Conservation (phyloP, 139 green algal species). For the Picochlorum sp. region DNA sequence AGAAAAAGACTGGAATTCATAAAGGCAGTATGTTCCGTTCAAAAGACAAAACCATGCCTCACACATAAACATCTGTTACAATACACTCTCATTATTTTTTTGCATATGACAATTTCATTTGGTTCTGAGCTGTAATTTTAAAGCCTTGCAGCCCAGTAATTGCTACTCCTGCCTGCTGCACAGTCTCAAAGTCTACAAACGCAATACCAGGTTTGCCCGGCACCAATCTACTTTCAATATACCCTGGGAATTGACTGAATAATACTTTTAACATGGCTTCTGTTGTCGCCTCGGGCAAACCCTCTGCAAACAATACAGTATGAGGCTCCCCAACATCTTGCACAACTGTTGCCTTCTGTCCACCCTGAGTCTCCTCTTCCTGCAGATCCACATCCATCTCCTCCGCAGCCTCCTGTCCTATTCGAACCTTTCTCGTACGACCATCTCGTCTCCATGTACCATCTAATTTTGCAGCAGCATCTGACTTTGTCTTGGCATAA, state of each 20-base stretch:
- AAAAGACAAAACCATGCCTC: constrained; percentile 45
- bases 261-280: constrained; percentile 83
- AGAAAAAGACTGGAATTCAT: constrained; percentile 34
- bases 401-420: neutral
- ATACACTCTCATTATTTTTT: constrained; percentile 58
- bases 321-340: constrained; percentile 54
- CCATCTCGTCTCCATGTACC: constrained; percentile 64
- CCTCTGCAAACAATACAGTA: constrained; percentile 91
- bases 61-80: neutral
- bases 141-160: constrained; percentile 84
- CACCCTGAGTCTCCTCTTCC: neutral
- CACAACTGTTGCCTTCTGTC: neutral
- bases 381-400: neutral
- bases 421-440: constrained; percentile 41
- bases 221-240: constrained; percentile 83
- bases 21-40: constrained; percentile 18
- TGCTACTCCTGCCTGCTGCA: constrained; percentile 46
- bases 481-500: constrained; percentile 81
- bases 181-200: constrained; percentile 91
- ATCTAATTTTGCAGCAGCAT: constrained; percentile 76
- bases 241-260: constrained; percentile 93
- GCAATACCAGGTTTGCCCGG: constrained; percentile 86
- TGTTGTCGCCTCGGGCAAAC: constrained; percentile 79
- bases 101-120: constrained; percentile 83
- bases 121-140: constrained; percentile 81